Base-by-base conservation (phyloP, 2,329 filamentous ascomycete genomes). In the Aspergillus aculeatinus region DNA sequence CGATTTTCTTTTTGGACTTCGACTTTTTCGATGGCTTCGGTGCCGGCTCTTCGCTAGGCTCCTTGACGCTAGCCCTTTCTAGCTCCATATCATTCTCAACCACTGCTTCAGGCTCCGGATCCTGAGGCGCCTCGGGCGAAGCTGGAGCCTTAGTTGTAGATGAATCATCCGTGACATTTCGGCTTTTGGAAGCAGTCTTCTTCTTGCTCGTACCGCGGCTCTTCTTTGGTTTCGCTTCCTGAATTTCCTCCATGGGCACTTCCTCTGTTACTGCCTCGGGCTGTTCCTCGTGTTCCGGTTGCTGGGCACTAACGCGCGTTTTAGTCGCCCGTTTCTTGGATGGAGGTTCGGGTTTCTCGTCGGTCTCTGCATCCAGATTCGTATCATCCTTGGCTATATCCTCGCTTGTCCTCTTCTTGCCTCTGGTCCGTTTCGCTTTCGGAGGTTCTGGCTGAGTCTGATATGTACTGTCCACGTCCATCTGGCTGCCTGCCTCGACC, bases 61-160 rank as follows among this genome's bases (percentile, higher is more conserved):
- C 79, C 49, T 86, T 84, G 14, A 83, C 81, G 31, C 35, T 48
- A 2, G 80, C 82, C 27, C 83, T 69, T 1, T 81, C 83, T 31
- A 81, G 78, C 48, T 88, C 84, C 10, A 90, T 80, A 59, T 89
- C 88, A 2, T 84, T 86, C 67, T 89, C 83, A 1, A 91, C 77
- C 52, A 85, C 85, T 23, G 83, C 83, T 55, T 91, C 86, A 42
- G 90, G 82, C 63, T 89, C 87, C 1, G 86, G 84, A 61, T 90
- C 87, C 57, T 85, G 81, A 0, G 83, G 82, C 11, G 84, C 23
- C 6, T 55, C 53, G 9, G 51, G 21, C 1, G 12, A 16, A 10
- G 42, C 47, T 3, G 27, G 23, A 5, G 21, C 42, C 44, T 44
- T 81, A 1, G 85, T 83, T 35, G 79, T 75, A 16, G 74, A 68